Evolutionary conservation across 306 rosid genomes (phyloP).

Genomic region (Calophaca sinica): DNA sequence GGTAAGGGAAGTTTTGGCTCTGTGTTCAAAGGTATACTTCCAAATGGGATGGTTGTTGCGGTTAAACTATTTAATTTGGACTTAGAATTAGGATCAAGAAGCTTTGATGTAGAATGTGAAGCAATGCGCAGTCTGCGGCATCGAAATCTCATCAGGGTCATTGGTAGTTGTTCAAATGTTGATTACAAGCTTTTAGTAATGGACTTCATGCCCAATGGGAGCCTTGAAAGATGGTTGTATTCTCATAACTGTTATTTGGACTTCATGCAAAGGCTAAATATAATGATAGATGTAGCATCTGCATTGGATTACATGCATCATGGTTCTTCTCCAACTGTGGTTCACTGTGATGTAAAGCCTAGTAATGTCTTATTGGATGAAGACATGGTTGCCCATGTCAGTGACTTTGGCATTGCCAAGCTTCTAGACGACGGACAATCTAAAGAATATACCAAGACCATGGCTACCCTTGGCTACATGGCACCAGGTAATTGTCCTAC

Average conservation of each 20-base stretch:
- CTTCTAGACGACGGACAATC: conserved; percentile 33
- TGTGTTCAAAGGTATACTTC: conserved; percentile 22
- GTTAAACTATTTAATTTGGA: conserved; percentile 36
- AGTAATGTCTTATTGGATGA: conserved; percentile 38
- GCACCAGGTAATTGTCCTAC: conserved; percentile 36
- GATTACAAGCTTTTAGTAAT: too few relatives aligned
- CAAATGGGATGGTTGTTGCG: conserved; percentile 35
- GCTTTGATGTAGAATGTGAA: too few relatives aligned
- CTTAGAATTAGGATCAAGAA: conserved; percentile 22
- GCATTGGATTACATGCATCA: too few relatives aligned
- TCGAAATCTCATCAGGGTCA: too few relatives aligned
- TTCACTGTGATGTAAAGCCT: conserved; percentile 44
- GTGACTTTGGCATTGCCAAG: conserved; percentile 32
- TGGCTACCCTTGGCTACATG: conserved; percentile 39
- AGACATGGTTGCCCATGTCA: conserved; percentile 22
- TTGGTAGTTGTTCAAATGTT: too few relatives aligned
- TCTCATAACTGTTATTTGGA: too few relatives aligned
- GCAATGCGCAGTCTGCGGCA: too few relatives aligned
- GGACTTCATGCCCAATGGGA: too few relatives aligned
- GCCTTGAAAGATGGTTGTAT: too few relatives aligned
- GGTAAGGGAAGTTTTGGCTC: conserved; percentile 10
- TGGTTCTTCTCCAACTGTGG: not conserved
- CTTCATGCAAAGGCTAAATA: too few relatives aligned
- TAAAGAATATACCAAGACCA: conserved; percentile 26
- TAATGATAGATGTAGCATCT: too few relatives aligned